phyloP scores from a whole-genome alignment of 768 basidiomycete genomes.

The Rhizopogon sp. region DNA sequence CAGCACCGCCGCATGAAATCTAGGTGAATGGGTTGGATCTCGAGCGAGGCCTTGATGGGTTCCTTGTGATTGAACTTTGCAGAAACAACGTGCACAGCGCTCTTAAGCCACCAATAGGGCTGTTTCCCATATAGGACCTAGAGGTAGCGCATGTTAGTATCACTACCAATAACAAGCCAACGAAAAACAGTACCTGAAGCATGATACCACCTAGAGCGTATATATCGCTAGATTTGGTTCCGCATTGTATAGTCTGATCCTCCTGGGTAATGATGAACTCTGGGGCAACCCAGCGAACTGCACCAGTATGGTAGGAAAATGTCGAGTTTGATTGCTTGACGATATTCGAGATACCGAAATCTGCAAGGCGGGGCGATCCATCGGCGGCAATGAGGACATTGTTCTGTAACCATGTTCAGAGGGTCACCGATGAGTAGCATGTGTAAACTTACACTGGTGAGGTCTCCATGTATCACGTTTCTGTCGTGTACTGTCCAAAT shows the following conservation, averaged over 20 bases:
- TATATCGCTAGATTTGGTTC: conserved; percentile 8
- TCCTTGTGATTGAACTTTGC: conserved; percentile 10
- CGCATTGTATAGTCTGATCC: conserved; percentile 3
- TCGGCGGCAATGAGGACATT: conserved; percentile 6
- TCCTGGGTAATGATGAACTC: conserved; percentile 7
- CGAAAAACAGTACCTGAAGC: too few species aligned
- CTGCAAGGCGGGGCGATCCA: conserved; percentile 15
- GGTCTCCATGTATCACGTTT: conserved; percentile 6
- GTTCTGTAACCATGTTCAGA: background rate
- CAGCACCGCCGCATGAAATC: conserved; percentile 20
- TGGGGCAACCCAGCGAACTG: conserved; percentile 12
- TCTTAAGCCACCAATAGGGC: conserved; percentile 19
- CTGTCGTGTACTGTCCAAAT: conserved; percentile 1
- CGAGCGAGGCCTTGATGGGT: conserved; percentile 6
- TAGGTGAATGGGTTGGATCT: conserved; percentile 6
- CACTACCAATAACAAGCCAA: background rate
- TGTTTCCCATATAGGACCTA: conserved; percentile 23
- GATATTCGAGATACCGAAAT: conserved; percentile 41
- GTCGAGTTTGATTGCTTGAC: conserved; percentile 27
- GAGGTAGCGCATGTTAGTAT: background rate
- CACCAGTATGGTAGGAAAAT: conserved; percentile 14
- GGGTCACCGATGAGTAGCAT: background rate
- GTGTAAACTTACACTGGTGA: conserved; percentile 2
- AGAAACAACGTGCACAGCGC: conserved; percentile 17
- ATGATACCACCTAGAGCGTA: conserved; percentile 19